Base-by-base conservation (phyloP, 78 protist genomes). In the Dictyostelium citrinum region DNA sequence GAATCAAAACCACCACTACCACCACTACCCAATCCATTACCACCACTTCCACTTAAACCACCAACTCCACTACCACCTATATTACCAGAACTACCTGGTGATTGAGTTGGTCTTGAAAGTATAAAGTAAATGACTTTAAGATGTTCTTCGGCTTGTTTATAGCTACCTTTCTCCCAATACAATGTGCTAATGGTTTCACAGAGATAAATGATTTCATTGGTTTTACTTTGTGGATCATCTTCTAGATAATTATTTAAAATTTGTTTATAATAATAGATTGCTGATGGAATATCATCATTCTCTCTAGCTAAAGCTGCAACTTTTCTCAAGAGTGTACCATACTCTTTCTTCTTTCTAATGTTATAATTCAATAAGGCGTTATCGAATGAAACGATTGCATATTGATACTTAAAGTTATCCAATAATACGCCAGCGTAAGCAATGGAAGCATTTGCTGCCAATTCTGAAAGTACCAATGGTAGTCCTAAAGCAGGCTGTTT, bases 401-500 rank as follows among this genome's bases (percentile, higher is more conserved):
- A 91, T 76, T 91, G 95, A 11, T 91, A 91, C 10, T 91, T 91
- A 70, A 74, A 91, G 76, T 91, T 91, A 24, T 84, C 90, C 35
- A 91, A 75, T 0, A 91, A 41, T 11, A 91, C 95, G 22, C 78
- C 67, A 0, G 92, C 95, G 22, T 81, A 91, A 4, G 84, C 64
- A 10, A 84, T 68, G 2, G 91, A 84, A 5, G 95, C 95, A 29
- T 84, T 91, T 17, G 95, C 91, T 5, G 92, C 83, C 51, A 91
- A 51, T 39, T 83, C 91, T 3, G 95, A 91, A 2, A 82, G n/a
- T 0, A 91, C 90, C 8, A 80, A 74, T 68, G 95, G 95, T 12
- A 90, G 22, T 2, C 95, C 95, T 33, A 82, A 37, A 0, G 86
- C 85, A 5, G 85, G 90, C 46, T 76, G 68, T 22, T 76, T 46